A percentile compares a stretch with the other conserved stretches of the same genome.
These are phyloP conservation scores for Fusarium transvaalense DNA, from an alignment of 2,329 filamentous ascomycete species.

Conservation along the genomic window DNA sequence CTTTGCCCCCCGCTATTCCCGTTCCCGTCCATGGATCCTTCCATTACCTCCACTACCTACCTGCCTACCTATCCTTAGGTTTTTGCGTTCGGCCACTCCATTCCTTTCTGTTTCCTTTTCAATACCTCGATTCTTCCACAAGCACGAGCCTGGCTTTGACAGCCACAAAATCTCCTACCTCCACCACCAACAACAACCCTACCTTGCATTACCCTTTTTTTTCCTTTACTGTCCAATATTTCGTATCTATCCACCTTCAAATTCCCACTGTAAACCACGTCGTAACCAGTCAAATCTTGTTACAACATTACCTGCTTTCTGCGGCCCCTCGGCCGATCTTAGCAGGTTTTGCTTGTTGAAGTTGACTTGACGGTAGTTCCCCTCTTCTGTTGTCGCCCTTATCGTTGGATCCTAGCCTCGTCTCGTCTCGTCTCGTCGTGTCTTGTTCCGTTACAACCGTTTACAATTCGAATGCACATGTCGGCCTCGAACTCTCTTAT, in stretches of 20 bases:
- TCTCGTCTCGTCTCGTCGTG: slow-evolving; percentile 6
- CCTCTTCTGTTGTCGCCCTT: slow-evolving; percentile 32
- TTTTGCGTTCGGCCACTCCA: slow-evolving; percentile 45
- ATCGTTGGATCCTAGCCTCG: slow-evolving; percentile 30
- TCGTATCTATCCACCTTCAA: slow-evolving; percentile 31
- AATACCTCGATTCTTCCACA: slow-evolving; percentile 34
- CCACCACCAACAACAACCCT: slow-evolving; percentile 38
- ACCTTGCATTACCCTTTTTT: slow-evolving; percentile 15
- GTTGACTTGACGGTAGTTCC: slow-evolving; percentile 34
- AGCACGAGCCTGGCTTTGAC: slow-evolving; percentile 41
- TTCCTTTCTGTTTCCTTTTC: slow-evolving; percentile 45
- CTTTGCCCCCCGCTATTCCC: slow-evolving; percentile 39
- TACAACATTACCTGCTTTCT: slow-evolving; percentile 34
- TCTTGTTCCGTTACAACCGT: slow-evolving; percentile 18
- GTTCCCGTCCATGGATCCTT: slow-evolving; percentile 47
- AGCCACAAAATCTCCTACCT: slow-evolving; percentile 49
- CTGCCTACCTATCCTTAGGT: no score
- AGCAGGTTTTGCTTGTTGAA: slow-evolving; percentile 30
- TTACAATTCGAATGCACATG: slow-evolving; percentile 45
- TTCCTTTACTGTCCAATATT: slow-evolving; percentile 6
- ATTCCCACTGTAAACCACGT: slow-evolving; percentile 35
- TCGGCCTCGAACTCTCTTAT: slow-evolving; percentile 40
- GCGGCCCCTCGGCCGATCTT: slow-evolving; percentile 42
- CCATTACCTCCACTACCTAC: no score
- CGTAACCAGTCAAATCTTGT: slow-evolving; percentile 28